Base-by-base conservation (phyloP, 2,329 filamentous ascomycete species). In the Plenodomus biglobosus region DNA sequence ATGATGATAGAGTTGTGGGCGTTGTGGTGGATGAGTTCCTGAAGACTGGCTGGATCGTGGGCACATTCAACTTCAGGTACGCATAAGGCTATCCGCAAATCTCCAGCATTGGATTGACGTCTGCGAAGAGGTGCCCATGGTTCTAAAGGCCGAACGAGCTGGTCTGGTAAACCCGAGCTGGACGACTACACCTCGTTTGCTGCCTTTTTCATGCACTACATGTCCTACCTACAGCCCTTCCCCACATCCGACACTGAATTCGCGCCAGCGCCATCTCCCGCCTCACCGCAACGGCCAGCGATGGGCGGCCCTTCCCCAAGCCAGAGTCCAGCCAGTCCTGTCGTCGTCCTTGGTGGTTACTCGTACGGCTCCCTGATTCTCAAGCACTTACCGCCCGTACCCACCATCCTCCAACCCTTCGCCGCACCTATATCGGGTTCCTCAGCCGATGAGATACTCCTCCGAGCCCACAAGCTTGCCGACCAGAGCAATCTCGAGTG, bases 11-110 rank as follows among this genome's bases (percentile, higher is more conserved):
- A 0, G 79, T 96, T 0, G 86, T 97, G 1, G 78, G 82, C n/a
- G 76, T 83, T 8, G 73, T 88, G 2, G 83, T 82, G 0, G 75
- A 76, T 1, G 73, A 86, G 48, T 76, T 95, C 38, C 70, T 95
- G n/a, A 75, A 79, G 3, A 74, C 78, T 43, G 89, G 88, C 1
- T 95, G 84, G 62, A 69, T 95, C 1, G 87, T 96, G 2, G 86
- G 81, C 7, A 95, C 90, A 0, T 96, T 97, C 72, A 96, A 97
- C 66, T 96, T 97, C 69, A 82, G 92, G 88, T 92, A 75, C 43
- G 72, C 27, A 34, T 2, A 3, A 19, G 4, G 6, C 16, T 2
- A 16, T 8, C 16, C 32, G 1, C 6, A 24, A 24, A 24, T 10
- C 16, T 10, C 24, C 24, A 3, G 16, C 24, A 2, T 1, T 30